These are phyloP conservation scores for Xylaria sp. DNA, from an alignment of 2,329 filamentous ascomycete species.

Conservation along the genomic window DNA sequence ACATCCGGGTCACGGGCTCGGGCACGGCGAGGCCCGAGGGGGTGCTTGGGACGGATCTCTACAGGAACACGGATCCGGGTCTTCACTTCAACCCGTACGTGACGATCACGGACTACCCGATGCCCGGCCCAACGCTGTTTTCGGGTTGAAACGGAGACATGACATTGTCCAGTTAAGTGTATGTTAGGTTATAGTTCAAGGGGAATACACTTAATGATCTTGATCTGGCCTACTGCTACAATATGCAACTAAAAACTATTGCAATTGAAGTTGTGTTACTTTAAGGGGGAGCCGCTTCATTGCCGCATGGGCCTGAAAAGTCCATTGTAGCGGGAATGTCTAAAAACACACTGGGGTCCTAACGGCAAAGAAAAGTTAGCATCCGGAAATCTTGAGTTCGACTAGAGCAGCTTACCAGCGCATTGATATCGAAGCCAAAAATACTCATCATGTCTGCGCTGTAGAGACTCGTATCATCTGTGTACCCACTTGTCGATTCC, in stretches of 20 bases:
- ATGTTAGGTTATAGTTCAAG: no score
- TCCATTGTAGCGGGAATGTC: slow-evolving; percentile 3
- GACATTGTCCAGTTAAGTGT: no score
- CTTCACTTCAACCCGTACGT: slow-evolving; percentile 28
- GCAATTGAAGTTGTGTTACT: background rate
- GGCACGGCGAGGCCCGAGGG: slow-evolving; percentile 34
- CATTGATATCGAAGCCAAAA: slow-evolving; percentile 26
- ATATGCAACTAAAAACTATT: no score
- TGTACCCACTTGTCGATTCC: slow-evolving; percentile 2
- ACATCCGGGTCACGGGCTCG: slow-evolving; percentile 44
- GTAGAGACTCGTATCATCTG: slow-evolving; percentile 12
- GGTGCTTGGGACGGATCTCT: slow-evolving; percentile 28
- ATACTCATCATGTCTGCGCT: slow-evolving; percentile 15
- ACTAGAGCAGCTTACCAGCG: slow-evolving; percentile 13
- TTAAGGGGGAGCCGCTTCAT: background rate
- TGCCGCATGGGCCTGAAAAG: background rate
- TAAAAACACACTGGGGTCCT: slow-evolving; percentile 14
- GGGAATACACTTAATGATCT: no score
- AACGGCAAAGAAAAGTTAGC: background rate
- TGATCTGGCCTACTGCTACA: no score
- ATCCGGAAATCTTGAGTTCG: background rate
- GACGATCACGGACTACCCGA: slow-evolving; percentile 24
- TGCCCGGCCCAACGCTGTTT: slow-evolving; percentile 25
- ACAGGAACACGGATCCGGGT: slow-evolving; percentile 27
- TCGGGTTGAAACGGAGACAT: no score